Percentiles rank a stretch among this genome's conserved stretches.
These are phyloP conservation scores for Sclerotinia minor DNA, from an alignment of 2,329 filamentous ascomycete species.

Conservation along the genomic window DNA sequence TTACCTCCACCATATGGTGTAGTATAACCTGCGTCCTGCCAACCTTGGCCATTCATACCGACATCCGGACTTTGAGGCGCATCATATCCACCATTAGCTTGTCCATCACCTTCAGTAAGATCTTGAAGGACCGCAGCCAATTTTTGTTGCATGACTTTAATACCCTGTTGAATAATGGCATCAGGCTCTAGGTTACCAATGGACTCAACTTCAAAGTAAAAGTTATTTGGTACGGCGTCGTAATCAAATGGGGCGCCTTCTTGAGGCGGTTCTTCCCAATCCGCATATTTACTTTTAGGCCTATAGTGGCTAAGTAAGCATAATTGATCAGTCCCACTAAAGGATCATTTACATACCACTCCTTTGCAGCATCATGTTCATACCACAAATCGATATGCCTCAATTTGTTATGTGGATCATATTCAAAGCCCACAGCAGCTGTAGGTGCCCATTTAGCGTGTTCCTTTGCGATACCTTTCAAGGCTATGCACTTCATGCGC, in stretches of 20 bases:
- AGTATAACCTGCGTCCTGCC: conserved; percentile 64
- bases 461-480: conserved; percentile 98
- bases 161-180: conserved; percentile 82
- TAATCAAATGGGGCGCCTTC: conserved; percentile 90
- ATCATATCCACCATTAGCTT: conserved; percentile 51
- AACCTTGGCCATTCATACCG: conserved; percentile 56
- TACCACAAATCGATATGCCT: conserved; percentile 94
- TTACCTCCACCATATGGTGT: conserved; percentile 67
- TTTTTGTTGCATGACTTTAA: conserved; percentile 86
- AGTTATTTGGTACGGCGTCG: conserved; percentile 77
- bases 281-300: conserved; percentile 79
- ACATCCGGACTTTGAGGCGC: conserved; percentile 65
- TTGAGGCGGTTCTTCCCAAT: conserved; percentile 75
- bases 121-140: conserved; percentile 75
- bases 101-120: conserved; percentile 58
- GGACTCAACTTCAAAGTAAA: conserved; percentile 93
- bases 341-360: conserved; percentile 65
- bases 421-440: conserved; percentile 92
- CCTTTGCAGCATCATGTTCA: conserved; percentile 75
- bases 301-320: conserved; percentile 44
- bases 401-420: conserved; percentile 96
- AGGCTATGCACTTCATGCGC: conserved; percentile 86
- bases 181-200: conserved; percentile 88
- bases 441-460: conserved; percentile 98
- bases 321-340: conserved; percentile 26